These are phyloP conservation scores for Fragaria ananassa DNA, from an alignment of 306 rosid genomes.

Conservation along the genomic window DNA sequence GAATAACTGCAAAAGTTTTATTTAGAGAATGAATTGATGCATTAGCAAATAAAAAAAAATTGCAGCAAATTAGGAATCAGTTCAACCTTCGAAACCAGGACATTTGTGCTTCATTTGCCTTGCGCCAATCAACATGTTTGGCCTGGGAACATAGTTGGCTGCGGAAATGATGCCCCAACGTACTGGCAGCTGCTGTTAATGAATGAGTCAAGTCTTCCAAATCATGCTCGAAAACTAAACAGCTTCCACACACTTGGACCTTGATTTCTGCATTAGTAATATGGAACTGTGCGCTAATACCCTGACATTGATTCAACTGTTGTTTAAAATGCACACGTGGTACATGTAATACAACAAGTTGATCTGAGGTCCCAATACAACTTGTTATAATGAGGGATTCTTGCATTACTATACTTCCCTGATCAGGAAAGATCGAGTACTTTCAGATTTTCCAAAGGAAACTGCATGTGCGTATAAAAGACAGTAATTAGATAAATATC, in stretches of 20 bases:
- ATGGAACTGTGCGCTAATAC: neutral
- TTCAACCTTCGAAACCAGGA: too few relatives aligned
- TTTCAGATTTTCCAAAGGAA: too few relatives aligned
- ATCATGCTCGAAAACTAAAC: constrained; percentile 12
- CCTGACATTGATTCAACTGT: constrained; percentile 12
- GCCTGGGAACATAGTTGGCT: too few relatives aligned
- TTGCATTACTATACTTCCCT: too few relatives aligned
- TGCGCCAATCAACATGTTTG: too few relatives aligned
- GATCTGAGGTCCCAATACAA: neutral
- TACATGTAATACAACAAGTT: constrained; percentile 8
- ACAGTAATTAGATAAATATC: too few relatives aligned
- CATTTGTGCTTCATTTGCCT: too few relatives aligned
- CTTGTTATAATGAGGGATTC: neutral
- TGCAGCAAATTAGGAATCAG: too few relatives aligned
- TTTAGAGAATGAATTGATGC: too few relatives aligned
- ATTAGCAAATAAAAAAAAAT: too few relatives aligned
- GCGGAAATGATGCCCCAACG: neutral
- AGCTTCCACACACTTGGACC: constrained; percentile 23
- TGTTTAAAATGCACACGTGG: constrained; percentile 2
- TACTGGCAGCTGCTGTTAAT: neutral
- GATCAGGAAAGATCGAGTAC: neutral
- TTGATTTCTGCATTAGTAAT: neutral
- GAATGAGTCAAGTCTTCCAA: neutral
- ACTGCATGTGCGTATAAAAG: too few relatives aligned
- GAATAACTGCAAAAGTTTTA: too few relatives aligned